Base-by-base conservation (phyloP, 2,329 filamentous ascomycete genomes). In the Didymellaceae sp. region DNA sequence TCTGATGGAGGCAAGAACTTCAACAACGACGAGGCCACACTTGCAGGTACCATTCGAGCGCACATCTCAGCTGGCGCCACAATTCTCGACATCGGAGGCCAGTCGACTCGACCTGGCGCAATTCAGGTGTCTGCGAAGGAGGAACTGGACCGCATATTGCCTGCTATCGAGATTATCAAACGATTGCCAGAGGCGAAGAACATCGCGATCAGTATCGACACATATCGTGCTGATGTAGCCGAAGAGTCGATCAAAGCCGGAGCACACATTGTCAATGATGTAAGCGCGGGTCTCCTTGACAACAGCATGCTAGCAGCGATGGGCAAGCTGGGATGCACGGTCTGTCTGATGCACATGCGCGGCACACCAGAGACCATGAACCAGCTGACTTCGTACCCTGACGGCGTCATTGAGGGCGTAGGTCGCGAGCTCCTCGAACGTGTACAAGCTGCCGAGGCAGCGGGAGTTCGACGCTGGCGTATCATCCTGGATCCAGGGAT, bases 401-500 rank as follows among this genome's bases (percentile, higher is more conserved):
- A 81, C 11, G 88, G 87, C 2, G 73, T 96, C 18, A 76, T 93
- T 16, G 69, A 79, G 0, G 84, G 82, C 8, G 80, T 96, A 3
- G 84, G 81, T 5, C 62, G 69, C 1, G 92, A 96, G 74, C 82
- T 97, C 5, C 76, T 81, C 2, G 79, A 75, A 7, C 87, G 92
- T 13, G 82, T 97, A 5, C 77, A 77, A 0, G 89, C 84, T 2
- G 94, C 94, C n/a, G 76, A 95, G 72, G 81, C 78, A 11, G 91
- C 91, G 0, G 94, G 94, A 0, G 83, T 99, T 33, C 82, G 90
- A 4, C 86, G 92, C 39, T 99, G 94, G 94, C 89, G 93, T 58
- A 95, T 99, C 58, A 86, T 97, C 25, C 84, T 97, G 1, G 94
- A 99, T 70, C 94, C 94, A 0, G 94, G 94, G 0, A 83, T 99